Percentiles rank a stretch among this genome's conserved stretches.
These are phyloP conservation scores for Andrographis paniculata DNA, from an alignment of 305 asterid species.

Conservation along the genomic window DNA sequence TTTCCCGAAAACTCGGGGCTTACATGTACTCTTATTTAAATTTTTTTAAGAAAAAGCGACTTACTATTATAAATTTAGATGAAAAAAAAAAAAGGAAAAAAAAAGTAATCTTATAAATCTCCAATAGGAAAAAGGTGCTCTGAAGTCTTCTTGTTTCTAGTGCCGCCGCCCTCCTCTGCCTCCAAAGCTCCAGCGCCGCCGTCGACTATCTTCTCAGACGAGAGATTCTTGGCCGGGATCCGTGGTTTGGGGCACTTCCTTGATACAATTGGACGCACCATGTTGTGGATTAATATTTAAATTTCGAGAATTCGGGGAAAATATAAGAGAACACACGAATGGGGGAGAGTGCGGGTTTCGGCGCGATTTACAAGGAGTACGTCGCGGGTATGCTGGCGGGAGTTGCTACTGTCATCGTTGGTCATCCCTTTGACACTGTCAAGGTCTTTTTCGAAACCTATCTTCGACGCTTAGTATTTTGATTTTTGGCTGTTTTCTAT, in stretches of 20 bases:
- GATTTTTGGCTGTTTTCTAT: background rate
- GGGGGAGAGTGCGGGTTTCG: conserved; percentile 43
- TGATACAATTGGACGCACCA: background rate
- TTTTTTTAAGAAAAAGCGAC: too few species aligned
- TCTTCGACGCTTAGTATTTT: background rate
- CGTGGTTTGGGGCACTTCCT: background rate
- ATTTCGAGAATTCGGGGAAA: background rate
- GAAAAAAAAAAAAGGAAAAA: too few species aligned
- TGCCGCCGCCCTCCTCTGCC: too few species aligned
- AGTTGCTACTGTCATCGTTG: conserved; percentile 66
- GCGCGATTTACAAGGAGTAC: conserved; percentile 64
- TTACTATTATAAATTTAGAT: too few species aligned
- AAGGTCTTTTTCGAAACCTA: conserved; percentile 40
- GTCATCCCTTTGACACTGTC: conserved; percentile 95
- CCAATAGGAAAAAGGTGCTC: too few species aligned
- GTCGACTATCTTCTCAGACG: background rate
- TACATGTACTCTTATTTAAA: too few species aligned
- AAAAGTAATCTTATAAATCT: too few species aligned
- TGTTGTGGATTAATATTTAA: background rate
- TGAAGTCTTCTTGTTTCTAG: too few species aligned
- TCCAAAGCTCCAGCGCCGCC: background rate
- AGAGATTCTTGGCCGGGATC: background rate
- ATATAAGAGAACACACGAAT: background rate
- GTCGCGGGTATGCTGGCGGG: conserved; percentile 88
- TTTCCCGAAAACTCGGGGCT: too few species aligned